These are phyloP conservation scores for Aureobasidium pullulans DNA, from an alignment of 2,329 filamentous ascomycete genomes.

Conservation along the genomic window DNA sequence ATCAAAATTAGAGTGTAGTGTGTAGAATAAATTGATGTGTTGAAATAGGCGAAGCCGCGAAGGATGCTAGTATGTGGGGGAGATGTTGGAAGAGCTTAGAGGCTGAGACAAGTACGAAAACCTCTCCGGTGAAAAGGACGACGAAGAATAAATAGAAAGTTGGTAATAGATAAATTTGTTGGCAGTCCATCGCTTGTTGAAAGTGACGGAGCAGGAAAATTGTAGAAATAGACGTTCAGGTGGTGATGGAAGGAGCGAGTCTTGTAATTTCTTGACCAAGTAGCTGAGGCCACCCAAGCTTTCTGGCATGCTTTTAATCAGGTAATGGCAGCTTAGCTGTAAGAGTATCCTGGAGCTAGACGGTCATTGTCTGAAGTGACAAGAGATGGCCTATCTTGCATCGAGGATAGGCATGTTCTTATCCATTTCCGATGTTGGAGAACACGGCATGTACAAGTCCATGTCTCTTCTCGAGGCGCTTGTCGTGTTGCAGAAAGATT, in stretches of 20 bases:
- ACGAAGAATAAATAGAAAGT: background rate
- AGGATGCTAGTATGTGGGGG: conserved; percentile 3
- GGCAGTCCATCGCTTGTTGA: too few species aligned
- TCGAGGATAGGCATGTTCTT: too few species aligned
- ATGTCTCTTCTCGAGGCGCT: background rate
- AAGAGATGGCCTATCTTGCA: too few species aligned
- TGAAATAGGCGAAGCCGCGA: conserved; percentile 2
- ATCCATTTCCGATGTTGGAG: too few species aligned
- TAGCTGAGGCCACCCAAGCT: background rate
- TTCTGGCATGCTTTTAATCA: background rate
- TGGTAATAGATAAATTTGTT: too few species aligned
- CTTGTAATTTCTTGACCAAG: too few species aligned
- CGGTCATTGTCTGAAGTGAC: too few species aligned
- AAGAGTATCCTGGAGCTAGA: too few species aligned
- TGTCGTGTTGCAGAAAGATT: background rate
- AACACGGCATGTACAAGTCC: too few species aligned
- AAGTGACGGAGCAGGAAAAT: too few species aligned
- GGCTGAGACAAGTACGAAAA: background rate
- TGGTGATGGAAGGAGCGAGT: too few species aligned
- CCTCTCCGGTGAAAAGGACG: background rate
- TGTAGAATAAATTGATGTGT: background rate
- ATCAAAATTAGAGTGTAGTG: background rate
- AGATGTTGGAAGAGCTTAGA: background rate
- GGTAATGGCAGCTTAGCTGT: background rate
- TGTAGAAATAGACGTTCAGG: too few species aligned